Evolutionary conservation across 31 red algal species (phyloP), one percentile per base, ranked within the genome.

Genomic region (Porphyra umbilicalis): DNA sequence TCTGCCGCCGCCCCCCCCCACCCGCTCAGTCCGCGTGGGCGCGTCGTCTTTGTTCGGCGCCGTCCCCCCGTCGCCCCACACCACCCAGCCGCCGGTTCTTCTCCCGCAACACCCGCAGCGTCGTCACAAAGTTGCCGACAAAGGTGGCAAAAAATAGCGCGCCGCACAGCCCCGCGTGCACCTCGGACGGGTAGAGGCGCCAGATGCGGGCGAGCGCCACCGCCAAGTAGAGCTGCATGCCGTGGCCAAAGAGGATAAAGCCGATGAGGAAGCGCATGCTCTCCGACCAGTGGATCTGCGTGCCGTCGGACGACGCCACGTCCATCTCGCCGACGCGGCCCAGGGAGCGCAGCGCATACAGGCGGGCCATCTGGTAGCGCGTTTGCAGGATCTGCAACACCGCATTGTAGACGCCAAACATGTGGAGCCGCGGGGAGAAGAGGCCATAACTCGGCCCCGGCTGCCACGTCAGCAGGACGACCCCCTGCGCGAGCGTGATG

Each of bases 291-390:
- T 98, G 96, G 57, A 95, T 89, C 82, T 98, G 92, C 76, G 92
- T 90, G 68, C 85, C 87, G 76, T 98, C 96, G 9, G 92, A 90
- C 87, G 86, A 93, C 9, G 93, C 89, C 71, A 98, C 96, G 75
- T 98, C 96, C 92, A 98, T 88, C 75, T 98, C 96, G 78, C 93
- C 88, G n/a, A 80, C 96, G 82, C 86, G 93, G n/a, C 96, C 96
- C 13, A 98, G 83, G 13, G 96, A 95, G 33, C 96, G 86, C 33
- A 95, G 87, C 29, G 96, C 85, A 79, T 98, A 98, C 35, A 98
- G 75, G 16, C 96, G 89, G 36, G 96, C 92, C 89, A 98, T 95
- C 81, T 98, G 96, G 83, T 96, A 96, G 33, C 96, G 90, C 9
- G 93, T 90, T 80, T 98, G 96, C 57, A 98, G 85, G 34, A 98